Conservation (phyloP, 495 filamentous ascomycete species). For the Sordaria brevicollis region DNA sequence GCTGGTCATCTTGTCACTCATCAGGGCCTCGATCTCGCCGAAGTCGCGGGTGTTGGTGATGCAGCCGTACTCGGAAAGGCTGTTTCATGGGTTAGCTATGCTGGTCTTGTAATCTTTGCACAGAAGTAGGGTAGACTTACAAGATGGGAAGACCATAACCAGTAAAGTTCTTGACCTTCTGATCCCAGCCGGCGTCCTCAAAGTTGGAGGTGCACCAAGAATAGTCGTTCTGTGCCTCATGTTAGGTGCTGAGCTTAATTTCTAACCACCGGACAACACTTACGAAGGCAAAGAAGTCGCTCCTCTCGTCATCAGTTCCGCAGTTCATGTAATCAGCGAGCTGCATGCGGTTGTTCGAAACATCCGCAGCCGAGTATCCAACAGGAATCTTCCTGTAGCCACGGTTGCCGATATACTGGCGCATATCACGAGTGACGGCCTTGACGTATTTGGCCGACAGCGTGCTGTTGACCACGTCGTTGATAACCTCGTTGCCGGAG, state of each 20-base stretch:
- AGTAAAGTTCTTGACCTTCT: constrained; percentile 86
- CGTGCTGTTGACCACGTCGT: constrained; percentile 61
- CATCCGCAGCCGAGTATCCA: constrained; percentile 86
- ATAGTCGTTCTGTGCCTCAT: constrained; percentile 65
- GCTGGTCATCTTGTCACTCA: constrained; percentile 71
- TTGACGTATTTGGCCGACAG: constrained; percentile 78
- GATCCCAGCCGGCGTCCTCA: constrained; percentile 67
- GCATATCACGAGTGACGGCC: constrained; percentile 85
- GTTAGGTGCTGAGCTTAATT: neutral
- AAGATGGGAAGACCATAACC: constrained; percentile 90
- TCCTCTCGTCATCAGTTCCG: constrained; percentile 71
- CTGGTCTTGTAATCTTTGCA: neutral
- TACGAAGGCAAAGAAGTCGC: constrained; percentile 88
- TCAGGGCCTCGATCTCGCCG: constrained; percentile 68
- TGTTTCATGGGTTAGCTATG: constrained; percentile 9
- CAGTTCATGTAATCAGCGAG: constrained; percentile 94
- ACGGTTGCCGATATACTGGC: constrained; percentile 67
- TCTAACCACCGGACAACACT: constrained; percentile 6
- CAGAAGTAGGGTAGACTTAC: constrained; percentile 6
- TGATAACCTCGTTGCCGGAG: constrained; percentile 95
- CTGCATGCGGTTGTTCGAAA: constrained; percentile 75
- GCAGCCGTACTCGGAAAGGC: constrained; percentile 90
- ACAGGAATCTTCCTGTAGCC: constrained; percentile 75
- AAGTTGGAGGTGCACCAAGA: constrained; percentile 92
- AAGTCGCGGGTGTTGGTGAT: constrained; percentile 68